Base-by-base conservation (phyloP, 305 asterid species). In the Fraxinus greggii region DNA sequence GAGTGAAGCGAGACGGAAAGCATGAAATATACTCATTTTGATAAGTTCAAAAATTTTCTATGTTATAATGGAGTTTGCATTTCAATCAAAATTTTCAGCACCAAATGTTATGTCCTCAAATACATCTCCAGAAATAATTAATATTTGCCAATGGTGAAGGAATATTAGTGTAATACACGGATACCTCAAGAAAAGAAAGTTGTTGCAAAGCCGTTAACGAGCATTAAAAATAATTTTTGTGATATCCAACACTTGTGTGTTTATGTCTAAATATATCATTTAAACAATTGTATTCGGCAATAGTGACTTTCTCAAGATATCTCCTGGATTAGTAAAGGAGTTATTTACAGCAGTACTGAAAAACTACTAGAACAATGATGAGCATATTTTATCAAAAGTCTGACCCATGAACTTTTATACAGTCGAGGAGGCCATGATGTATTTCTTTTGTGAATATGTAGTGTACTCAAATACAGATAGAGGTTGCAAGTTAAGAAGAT, bases 241-340 rank as follows among this genome's bases (percentile, higher is more conserved):
- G 65, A 78, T 77, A 48, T 42, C 72, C 26, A 75, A 42, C 45
- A 33, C 40, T 80, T 45, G 32, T 40, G 32, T 40, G 29, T 59
- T 23, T 36, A 36, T 79, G 67, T 56, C 28, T 56, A 19, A 42
- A 42, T 12, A 42, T 42, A 42, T 42, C 54, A 10, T 42, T 42
- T 42, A 42, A 42, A 42, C n/a, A 42, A 42, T 54, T 54, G 65
- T 54, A 17, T 56, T 19, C 1, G 67, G 3, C 13, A 19, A 17
- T 56, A 17, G 67, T 56, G 24, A 54, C 42, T 36, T 19, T 67
- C 78, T 36, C 15, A 28, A 29, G 75, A 73, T 72, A 72, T 76
- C 79, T 76, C 75, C 73, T 59, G 24, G 33, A 83, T 78, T 31
- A 78, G 59, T 69, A 28, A 77, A 61, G 75, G 29, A 36, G 42